Evolutionary conservation across 169 alveolate genomes (phyloP), one percentile per base, ranked within the genome.

Genomic region (Eimeria maxima): DNA sequence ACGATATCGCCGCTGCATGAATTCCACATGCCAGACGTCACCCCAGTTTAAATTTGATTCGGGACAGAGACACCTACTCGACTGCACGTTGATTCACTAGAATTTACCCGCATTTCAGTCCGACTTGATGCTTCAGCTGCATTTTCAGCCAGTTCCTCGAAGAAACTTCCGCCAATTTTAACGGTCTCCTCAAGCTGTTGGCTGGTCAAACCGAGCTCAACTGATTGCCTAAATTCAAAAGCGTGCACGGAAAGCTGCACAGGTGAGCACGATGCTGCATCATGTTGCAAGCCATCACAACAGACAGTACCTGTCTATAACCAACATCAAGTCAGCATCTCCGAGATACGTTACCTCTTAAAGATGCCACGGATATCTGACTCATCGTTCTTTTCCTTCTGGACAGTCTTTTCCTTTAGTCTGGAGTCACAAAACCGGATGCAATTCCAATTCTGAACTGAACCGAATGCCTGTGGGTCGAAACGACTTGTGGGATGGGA

Each of bases 1-100:
- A 33, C 93, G 93, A 60, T 86, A 86, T 14, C 80, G 74, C 78
- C 93, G 74, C 93, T 86, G 93, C 63, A 55, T 6, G 42, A 29
- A 50, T 27, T 29, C 29, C 90, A 29, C 90, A 50, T 55, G 47
- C 63, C 22, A 20, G 65, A 18, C 24, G 5, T 14, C 65, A 47
- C 24, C 55, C 7, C 33, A 10, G 38, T 81, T 81, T 29, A 81
- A 27, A 45, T 10, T 18, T n/a, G 45, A 24, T 73, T 10, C 42
- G 22, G 38, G 24, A 24, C 7, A 74, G 60, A 6, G 87, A 10
- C 24, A 38, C 87, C 2, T 44, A 7, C 6, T 76, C 44, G 55
- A 22, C 44, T 63, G 24, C 8, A 27, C 33, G 50, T 14, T 14
- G 80, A 24, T 86, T 60, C 22, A 24, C 45, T 5, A 29, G 55